phyloP scores from a whole-genome alignment of 78 protist species.

The Polysphondylium violaceum region DNA sequence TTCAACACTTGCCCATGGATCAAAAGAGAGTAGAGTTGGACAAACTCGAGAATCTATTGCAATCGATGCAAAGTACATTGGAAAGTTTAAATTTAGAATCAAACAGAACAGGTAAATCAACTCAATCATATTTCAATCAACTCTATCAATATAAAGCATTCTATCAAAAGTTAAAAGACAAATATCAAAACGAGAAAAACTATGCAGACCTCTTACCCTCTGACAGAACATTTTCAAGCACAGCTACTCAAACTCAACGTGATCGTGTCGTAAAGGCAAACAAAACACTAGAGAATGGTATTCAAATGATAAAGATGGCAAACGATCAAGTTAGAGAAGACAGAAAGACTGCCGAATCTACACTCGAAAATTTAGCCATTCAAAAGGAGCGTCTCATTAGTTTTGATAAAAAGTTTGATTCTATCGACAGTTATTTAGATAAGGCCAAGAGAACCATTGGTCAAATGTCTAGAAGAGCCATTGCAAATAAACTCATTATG shows the following conservation, averaged over 20 bases:
- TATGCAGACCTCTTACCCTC: constrained; percentile 45
- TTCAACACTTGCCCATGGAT: constrained; percentile 39
- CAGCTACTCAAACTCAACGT: constrained; percentile 37
- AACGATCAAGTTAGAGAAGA: constrained; percentile 55
- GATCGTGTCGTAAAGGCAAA: constrained; percentile 31
- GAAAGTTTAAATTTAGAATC: constrained; percentile 53
- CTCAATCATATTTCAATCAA: constrained; percentile 67
- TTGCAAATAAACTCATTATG: constrained; percentile 73
- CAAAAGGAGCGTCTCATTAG: constrained; percentile 67
- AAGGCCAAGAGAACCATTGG: constrained; percentile 23
- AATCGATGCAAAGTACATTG: constrained; percentile 33
- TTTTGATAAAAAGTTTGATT: constrained; percentile 62
- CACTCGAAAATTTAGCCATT: constrained; percentile 27
- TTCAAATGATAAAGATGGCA: constrained; percentile 73
- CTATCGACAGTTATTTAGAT: constrained; percentile 42
- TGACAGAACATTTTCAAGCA: constrained; percentile 10
- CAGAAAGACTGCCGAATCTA: constrained; percentile 12
- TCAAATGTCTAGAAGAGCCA: constrained; percentile 53
- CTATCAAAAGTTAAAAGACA: constrained; percentile 61
- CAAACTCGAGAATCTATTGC: constrained; percentile 28
- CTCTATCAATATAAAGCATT: constrained; percentile 34
- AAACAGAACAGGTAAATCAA: constrained; percentile 72
- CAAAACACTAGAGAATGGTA: constrained; percentile 57
- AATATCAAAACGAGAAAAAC: constrained; percentile 65
- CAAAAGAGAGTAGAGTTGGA: constrained; percentile 49